Evolutionary conservation across 164 flowering plant species (phyloP), one percentile per base, ranked within the genome.

Genomic region (Nelumbo lutea): DNA sequence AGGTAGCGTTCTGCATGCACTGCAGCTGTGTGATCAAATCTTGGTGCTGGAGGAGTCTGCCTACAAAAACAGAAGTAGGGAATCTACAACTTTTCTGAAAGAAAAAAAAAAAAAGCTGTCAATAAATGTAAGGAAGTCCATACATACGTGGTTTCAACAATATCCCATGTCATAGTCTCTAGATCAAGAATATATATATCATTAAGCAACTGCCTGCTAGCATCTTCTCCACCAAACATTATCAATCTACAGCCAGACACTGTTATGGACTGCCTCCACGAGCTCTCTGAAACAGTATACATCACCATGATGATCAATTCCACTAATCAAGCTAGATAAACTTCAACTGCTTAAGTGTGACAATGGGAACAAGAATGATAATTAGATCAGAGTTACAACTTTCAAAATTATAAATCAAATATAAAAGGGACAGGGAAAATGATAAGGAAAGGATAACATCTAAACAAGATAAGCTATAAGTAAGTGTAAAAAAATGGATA

Each of bases 151-250:
- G 90, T 73, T 71, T 79, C 82, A 11, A 86, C 69, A 40, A 44
- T 70, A 71, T 78, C 79, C 98, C 98, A 94, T 39, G 81, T 79
- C 95, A 88, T 85, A 64, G 89, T 87, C 57, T 88, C 89, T 65
- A 94, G 79, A 78, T 94, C 93, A 76, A 94, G 91, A 74, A 87
- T 72, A 78, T 84, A 81, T 14, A 91, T 68, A 80, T 92, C 98
- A 84, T 92, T 89, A 67, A 86, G 78, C 64, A 92, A 73, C 56
- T 62, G 81, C 74, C 96, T 80, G 48, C 70, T 76, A 63, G 58
- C 70, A 65, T 83, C 95, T 83, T 90, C 98, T 67, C 99, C 99
- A 64, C 99, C 99, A 85, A 95, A 92, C 77, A 95, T 73, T 65
- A 95, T 76, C 57, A 95, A 70, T 75, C 76, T 88, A 41, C 96